Evolutionary conservation across 2,329 filamentous ascomycete genomes (phyloP).

Genomic region (Botrytis fragariae): DNA sequence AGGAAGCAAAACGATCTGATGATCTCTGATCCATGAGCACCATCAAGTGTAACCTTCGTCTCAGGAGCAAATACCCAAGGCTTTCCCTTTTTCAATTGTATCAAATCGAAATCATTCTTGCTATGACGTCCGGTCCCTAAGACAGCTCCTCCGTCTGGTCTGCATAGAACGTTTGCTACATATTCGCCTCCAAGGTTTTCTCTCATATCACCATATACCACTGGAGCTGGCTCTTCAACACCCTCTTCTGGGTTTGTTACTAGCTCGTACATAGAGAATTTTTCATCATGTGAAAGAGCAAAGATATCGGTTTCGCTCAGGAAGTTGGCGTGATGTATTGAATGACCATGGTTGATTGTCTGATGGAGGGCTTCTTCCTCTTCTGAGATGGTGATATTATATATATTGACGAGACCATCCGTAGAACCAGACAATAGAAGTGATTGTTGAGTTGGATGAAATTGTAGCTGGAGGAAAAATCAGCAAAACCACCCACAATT

Average conservation of each 20-base stretch:
- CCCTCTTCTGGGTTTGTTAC: conserved; percentile 62
- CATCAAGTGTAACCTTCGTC: conserved; percentile 57
- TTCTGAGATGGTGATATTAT: conserved; percentile 66
- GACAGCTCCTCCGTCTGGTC: conserved; percentile 58
- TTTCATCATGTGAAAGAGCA: conserved; percentile 75
- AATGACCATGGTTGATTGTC: conserved; percentile 74
- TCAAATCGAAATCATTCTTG: conserved; percentile 56
- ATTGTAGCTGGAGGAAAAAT: conserved; percentile 49
- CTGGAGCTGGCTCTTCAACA: conserved; percentile 46
- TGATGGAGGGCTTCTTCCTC: conserved; percentile 77
- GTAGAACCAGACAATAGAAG: conserved; percentile 74
- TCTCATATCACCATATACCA: conserved; percentile 68
- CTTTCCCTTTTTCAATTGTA: conserved; percentile 54
- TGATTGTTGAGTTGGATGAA: conserved; percentile 58
- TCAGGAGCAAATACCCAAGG: conserved; percentile 55
- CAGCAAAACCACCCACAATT: conserved; percentile 26
- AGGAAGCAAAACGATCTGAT: conserved; percentile 63
- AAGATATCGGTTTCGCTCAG: conserved; percentile 63
- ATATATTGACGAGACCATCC: conserved; percentile 75
- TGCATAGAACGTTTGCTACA: conserved; percentile 63
- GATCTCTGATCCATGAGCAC: conserved; percentile 62
- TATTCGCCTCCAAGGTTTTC: conserved; percentile 68
- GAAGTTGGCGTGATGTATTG: conserved; percentile 73
- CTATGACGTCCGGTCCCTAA: conserved; percentile 66
- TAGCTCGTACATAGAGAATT: conserved; percentile 69